Base-by-base conservation (phyloP, 768 basidiomycete genomes). In the Tricholoma hemisulphureum region DNA sequence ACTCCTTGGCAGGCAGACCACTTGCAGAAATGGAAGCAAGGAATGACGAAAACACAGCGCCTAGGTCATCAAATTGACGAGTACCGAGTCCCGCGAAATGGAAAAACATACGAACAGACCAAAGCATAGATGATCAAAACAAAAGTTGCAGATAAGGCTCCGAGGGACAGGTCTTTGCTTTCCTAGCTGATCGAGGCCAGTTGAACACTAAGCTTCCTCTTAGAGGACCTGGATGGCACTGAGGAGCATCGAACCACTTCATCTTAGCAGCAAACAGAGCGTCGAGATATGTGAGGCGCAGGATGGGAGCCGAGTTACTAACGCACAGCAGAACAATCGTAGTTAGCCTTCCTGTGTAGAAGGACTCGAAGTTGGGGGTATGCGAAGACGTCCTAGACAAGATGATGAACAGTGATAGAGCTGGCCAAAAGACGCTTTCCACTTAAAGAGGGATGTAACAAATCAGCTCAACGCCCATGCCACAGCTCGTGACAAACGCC, bases 301-400 rank as follows among this genome's bases (percentile, higher is more conserved):
- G 66, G 65, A 66, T 67, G 75, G 69, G 71, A 67, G 65, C 72
- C 67, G 61, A 61, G 70, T 59, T 78, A 78, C 73, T 75, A 70
- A 67, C 70, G 69, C 69, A 69, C 58, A 65, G 71, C 65, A 59
- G 53, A 58, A 60, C 63, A 62, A 58, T 66, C 62, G 63, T 58
- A 69, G 73, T 70, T 69, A 63, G 69, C 75, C 79, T 76, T 74
- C 74, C 69, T 76, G 75, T 75, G 23, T 51, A 64, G 66, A 71
- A 77, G 73, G 78, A 68, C 63, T 67, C 67, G 63, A 68, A 63
- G 64, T 76, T 77, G 77, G 76, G 79, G 79, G 75, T 54, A 66
- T 61, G 58, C 64, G 58, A 46, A 50, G 53, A 41, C 49, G 55
- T 55, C 57, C 31, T 50, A 46, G 66, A 58, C 58, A 58, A 51